Base-by-base conservation (phyloP, 306 rosid species). In the Fragaria nilgerrensis region DNA sequence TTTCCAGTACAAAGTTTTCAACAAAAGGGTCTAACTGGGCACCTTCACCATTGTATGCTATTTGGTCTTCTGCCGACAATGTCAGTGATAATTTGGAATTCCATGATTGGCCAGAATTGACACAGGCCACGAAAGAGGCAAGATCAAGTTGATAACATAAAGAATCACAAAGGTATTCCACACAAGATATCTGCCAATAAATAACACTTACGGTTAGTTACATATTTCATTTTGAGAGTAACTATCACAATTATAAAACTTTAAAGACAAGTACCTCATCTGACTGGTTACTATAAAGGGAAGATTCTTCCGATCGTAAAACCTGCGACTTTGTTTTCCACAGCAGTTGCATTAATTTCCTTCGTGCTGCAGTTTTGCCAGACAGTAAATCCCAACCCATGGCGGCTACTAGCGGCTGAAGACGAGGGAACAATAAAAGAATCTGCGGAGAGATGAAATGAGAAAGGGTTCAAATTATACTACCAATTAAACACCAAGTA, bases 381-480 rank as follows among this genome's bases (percentile, higher is more conserved):
- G 95, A 84, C 81, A 95, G 85, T 77, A 87, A 83, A 85, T 95
- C 98, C 98, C 98, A 95, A 83, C 98, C 98, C 97, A 95, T 95
- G 79, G 92, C 80, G 25, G 97, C 97, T 61, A 92, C 93, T 78
- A 95, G 85, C 74, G 98, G 98, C 82, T 85, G 95, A 83, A 95
- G 98, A 50, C 87, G 93, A n/a, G 97, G 96, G 82, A 90, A 92
- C 91, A 95, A 77, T 32, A 77, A 85, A 79, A 95, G 97, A 77
- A 84, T 84, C 98, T 95, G 84, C 80, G 59, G 77, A 78, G 20
- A 80, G 39, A 61, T 45, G n/a, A 44, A 78, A 74, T 2, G 4
- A 68, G 53, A 29, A 62, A 74, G 48, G 66, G 62, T 72, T 77
- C 59, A 39, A 59, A 58, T 55, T 74, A 70, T 58, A 79, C 27